Evolutionary conservation across 2,329 filamentous ascomycete species (phyloP).

Genomic region (Fusarium decemcellulare): DNA sequence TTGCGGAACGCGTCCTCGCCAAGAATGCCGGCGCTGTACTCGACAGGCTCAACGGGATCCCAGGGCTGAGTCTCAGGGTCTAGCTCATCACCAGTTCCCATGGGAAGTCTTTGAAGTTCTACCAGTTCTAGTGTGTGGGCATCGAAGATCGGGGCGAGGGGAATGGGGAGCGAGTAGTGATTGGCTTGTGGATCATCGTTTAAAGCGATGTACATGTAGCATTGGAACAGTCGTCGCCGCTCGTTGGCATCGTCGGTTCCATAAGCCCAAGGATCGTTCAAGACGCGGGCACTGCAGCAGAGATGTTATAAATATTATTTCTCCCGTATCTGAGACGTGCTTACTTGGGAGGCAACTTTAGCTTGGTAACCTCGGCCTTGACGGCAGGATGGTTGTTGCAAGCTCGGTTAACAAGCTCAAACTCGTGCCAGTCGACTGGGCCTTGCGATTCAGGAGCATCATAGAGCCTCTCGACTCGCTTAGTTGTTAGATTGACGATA

Average conservation of each 20-base stretch:
- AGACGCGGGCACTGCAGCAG: conserved; percentile 11
- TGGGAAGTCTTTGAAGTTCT: conserved; percentile 7
- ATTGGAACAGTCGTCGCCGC: conserved; percentile 31
- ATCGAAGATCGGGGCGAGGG: conserved; percentile 34
- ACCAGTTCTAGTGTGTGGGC: conserved; percentile 30
- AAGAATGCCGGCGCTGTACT: conserved; percentile 28
- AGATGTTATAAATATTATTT: too few relatives aligned
- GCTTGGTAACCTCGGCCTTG: conserved; percentile 29
- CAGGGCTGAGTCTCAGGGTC: conserved; percentile 27
- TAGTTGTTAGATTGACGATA: conserved; percentile 17
- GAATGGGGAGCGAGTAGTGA: conserved; percentile 32
- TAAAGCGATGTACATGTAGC: conserved; percentile 35
- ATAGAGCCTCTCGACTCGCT: conserved; percentile 8
- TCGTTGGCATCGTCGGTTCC: conserved; percentile 20
- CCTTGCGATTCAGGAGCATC: conserved; percentile 21
- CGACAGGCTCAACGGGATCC: conserved; percentile 18
- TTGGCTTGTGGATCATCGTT: conserved; percentile 30
- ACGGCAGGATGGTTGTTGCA: conserved; percentile 26
- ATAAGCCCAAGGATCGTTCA: conserved; percentile 23
- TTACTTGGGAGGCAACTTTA: conserved; percentile 32
- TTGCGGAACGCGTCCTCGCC: conserved; percentile 37
- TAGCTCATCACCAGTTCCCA: conserved; percentile 9
- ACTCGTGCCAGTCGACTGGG: conserved; percentile 27
- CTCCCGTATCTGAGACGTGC: not conserved
- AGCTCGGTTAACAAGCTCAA: conserved; percentile 13